Evolutionary conservation across 2,329 filamentous ascomycete genomes (phyloP).

Genomic region (Penicillium decumbens): DNA sequence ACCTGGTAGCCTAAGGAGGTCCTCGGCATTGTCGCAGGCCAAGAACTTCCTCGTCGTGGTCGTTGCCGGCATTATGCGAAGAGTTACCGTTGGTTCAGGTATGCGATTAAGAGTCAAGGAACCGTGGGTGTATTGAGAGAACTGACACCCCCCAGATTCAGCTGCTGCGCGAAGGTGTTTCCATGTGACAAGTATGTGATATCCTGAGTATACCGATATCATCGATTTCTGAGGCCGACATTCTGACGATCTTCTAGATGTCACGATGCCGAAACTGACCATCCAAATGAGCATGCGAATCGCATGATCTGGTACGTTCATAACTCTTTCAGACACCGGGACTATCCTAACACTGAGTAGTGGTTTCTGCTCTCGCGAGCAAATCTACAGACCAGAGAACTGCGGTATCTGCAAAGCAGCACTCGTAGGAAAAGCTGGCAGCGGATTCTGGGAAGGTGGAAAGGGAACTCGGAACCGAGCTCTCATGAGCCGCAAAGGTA

Average conservation of each 20-base stretch:
- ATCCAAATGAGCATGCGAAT: conserved; percentile 75
- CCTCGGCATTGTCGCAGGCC: conserved; percentile 52
- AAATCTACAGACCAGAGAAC: conserved; percentile 70
- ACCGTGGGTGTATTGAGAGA: no score
- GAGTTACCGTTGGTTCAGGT: conserved; percentile 52
- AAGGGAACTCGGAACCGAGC: conserved; percentile 70
- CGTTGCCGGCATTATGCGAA: conserved; percentile 53
- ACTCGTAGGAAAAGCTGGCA: conserved; percentile 61
- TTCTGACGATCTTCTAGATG: conserved; percentile 48
- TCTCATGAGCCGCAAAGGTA: conserved; percentile 66
- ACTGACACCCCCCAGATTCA: conserved; percentile 38
- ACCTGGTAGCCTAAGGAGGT: conserved; percentile 44
- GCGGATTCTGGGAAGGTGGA: conserved; percentile 83
- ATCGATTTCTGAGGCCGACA: background rate
- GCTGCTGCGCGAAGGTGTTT: conserved; percentile 55
- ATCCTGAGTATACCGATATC: background rate
- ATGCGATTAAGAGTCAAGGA: no score
- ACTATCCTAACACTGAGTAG: conserved; percentile 19
- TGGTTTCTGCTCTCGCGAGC: conserved; percentile 73
- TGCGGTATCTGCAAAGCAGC: conserved; percentile 68
- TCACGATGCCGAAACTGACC: conserved; percentile 67
- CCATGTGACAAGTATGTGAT: conserved; percentile 51
- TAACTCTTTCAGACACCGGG: background rate
- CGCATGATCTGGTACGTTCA: conserved; percentile 66
- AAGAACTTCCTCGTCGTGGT: conserved; percentile 51